Evolutionary conservation across 2,329 filamentous ascomycete species (phyloP).

Genomic region (Aspergillus sclerotialis): DNA sequence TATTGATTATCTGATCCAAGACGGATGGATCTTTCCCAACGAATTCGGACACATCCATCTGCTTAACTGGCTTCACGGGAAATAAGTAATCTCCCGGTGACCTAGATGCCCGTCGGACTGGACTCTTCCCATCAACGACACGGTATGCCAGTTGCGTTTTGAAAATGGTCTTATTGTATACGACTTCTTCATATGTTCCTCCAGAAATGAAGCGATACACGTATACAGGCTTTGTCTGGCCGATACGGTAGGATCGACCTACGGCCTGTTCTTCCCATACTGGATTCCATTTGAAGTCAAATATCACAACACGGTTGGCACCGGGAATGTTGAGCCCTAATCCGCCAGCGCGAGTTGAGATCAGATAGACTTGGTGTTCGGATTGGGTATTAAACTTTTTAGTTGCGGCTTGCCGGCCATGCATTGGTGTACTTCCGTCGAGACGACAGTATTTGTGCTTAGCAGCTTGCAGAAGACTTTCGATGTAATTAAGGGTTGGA

Average conservation of each 20-base stretch:
- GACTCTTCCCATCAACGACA: slow-evolving; percentile 78
- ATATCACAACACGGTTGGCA: slow-evolving; percentile 79
- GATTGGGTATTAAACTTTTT: slow-evolving; percentile 60
- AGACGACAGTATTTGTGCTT: slow-evolving; percentile 51
- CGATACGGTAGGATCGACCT: slow-evolving; percentile 77
- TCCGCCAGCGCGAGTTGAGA: slow-evolving; percentile 77
- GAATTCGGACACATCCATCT: slow-evolving; percentile 48
- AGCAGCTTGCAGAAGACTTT: slow-evolving; percentile 47
- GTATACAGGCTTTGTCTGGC: slow-evolving; percentile 71
- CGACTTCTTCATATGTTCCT: slow-evolving; percentile 69
- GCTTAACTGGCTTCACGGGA: slow-evolving; percentile 46
- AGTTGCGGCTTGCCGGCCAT: slow-evolving; percentile 54
- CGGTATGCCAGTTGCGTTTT: slow-evolving; percentile 73
- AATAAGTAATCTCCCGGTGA: slow-evolving; percentile 52
- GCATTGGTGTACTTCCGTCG: slow-evolving; percentile 57
- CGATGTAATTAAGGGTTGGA: slow-evolving; percentile 62
- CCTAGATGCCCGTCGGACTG: slow-evolving; percentile 57
- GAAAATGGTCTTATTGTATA: slow-evolving; percentile 70
- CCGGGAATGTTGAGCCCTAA: slow-evolving; percentile 76
- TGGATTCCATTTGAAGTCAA: slow-evolving; percentile 78
- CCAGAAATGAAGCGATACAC: slow-evolving; percentile 76
- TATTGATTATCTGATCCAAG: slow-evolving; percentile 48
- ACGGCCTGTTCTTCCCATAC: slow-evolving; percentile 79
- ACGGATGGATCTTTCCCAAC: slow-evolving; percentile 54
- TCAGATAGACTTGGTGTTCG: slow-evolving; percentile 59